These are phyloP conservation scores for Aspergillus mulundensis DNA, from an alignment of 495 filamentous ascomycete genomes.

Conservation along the genomic window DNA sequence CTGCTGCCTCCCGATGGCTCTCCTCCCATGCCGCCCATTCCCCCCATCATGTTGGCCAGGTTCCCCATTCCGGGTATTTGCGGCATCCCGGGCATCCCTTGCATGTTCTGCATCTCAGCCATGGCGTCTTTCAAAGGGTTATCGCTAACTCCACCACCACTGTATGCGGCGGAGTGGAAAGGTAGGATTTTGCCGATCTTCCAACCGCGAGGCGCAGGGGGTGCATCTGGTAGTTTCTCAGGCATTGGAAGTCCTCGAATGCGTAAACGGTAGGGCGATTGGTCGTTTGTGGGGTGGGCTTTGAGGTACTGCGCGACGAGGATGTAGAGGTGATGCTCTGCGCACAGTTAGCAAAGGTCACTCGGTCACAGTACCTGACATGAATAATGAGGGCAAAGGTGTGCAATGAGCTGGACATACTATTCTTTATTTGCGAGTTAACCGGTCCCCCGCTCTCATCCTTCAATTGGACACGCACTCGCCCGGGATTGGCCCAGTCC, in stretches of 20 bases:
- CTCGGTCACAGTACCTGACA: neutral
- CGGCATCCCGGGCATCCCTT: conserved; percentile 51
- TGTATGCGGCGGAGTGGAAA: conserved; percentile 81
- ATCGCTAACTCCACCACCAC: conserved; percentile 90
- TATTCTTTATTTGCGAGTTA: conserved; percentile 67
- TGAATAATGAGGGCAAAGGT: neutral
- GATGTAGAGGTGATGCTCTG: conserved; percentile 81
- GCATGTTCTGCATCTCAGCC: conserved; percentile 74
- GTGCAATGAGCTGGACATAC: conserved; percentile 37
- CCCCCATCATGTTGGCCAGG: conserved; percentile 38
- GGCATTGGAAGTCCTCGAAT: conserved; percentile 64
- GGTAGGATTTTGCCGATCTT: conserved; percentile 83
- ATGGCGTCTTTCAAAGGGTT: conserved; percentile 98
- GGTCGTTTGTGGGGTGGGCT: conserved; percentile 68
- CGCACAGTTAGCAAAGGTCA: neutral
- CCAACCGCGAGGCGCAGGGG: conserved; percentile 84
- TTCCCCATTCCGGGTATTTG: conserved; percentile 41
- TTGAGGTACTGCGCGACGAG: conserved; percentile 70
- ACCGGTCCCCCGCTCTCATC: conserved; percentile 44
- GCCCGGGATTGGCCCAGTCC: conserved; percentile 95
- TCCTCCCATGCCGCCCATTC: conserved; percentile 37
- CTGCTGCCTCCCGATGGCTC: conserved; percentile 33
- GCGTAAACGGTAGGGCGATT: conserved; percentile 60
- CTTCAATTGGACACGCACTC: conserved; percentile 76
- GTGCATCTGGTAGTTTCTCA: conserved; percentile 60